Conservation (phyloP, 495 filamentous ascomycete species). For the Penicillium roqueforti region DNA sequence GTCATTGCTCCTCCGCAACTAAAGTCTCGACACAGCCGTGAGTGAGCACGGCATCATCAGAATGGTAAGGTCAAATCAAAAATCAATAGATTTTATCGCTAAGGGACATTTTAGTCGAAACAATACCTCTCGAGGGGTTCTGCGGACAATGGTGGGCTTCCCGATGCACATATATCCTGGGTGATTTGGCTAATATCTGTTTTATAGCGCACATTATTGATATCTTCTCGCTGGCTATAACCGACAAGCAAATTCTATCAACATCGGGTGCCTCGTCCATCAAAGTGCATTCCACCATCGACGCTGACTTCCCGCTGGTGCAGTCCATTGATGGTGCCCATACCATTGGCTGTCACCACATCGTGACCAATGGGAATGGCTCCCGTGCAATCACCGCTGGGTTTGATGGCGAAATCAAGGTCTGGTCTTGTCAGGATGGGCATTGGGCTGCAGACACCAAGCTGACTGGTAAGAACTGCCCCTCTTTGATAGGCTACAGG, state of each 20-base stretch:
- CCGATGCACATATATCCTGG: not conserved
- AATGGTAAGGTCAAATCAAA: slow-evolving; percentile 2
- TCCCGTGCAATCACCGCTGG: slow-evolving; percentile 72
- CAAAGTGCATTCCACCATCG: slow-evolving; percentile 66
- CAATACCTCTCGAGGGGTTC: slow-evolving; percentile 94
- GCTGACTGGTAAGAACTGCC: slow-evolving; percentile 37
- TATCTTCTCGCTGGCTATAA: slow-evolving; percentile 87
- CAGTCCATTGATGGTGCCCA: slow-evolving; percentile 77
- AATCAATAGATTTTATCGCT: not conserved
- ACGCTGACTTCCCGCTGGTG: slow-evolving; percentile 64
- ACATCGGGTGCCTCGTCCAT: slow-evolving; percentile 77
- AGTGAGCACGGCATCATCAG: not conserved
- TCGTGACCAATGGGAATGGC: slow-evolving; percentile 65
- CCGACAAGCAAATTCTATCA: slow-evolving; percentile 68
- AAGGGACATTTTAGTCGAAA: slow-evolving; percentile 64
- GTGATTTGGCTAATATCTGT: slow-evolving; percentile 18
- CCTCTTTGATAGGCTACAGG: not conserved
- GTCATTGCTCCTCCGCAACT: slow-evolving; percentile 13
- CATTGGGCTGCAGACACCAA: slow-evolving; percentile 50
- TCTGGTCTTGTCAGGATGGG: slow-evolving; percentile 63
- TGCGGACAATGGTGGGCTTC: slow-evolving; percentile 68
- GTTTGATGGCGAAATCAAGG: slow-evolving; percentile 78
- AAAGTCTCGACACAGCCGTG: slow-evolving; percentile 2
- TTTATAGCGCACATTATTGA: slow-evolving; percentile 73
- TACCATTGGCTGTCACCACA: slow-evolving; percentile 83